These are phyloP conservation scores for Penicillium desertorum DNA, from an alignment of 495 filamentous ascomycete genomes.

Conservation along the genomic window DNA sequence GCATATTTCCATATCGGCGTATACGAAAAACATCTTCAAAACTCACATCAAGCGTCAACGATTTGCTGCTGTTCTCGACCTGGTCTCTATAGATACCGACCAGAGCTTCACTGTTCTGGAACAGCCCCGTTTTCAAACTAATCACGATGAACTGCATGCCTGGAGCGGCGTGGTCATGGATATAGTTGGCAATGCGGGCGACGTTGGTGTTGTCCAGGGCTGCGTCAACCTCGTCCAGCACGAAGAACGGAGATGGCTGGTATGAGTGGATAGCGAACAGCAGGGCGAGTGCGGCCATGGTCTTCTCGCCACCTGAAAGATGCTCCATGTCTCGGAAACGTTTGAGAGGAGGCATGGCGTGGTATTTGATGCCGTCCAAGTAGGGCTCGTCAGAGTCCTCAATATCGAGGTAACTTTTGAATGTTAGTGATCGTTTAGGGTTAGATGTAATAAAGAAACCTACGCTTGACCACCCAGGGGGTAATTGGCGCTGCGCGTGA, in stretches of 20 bases:
- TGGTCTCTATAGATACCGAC: conserved; percentile 96
- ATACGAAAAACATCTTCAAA: conserved; percentile 6
- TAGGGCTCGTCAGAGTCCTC: conserved; percentile 90
- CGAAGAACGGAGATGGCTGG: conserved; percentile 94
- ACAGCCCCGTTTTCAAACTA: conserved; percentile 86
- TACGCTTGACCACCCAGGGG: conserved; percentile 87
- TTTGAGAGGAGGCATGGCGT: conserved; percentile 97
- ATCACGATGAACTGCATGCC: conserved; percentile 99
- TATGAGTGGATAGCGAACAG: conserved; percentile 95
- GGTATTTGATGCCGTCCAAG: conserved; percentile 91
- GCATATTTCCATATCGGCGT: neutral
- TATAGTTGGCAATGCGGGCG: conserved; percentile 90
- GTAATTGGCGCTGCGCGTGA: conserved; percentile 80
- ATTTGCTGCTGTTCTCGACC: conserved; percentile 81
- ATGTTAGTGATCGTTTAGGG: conserved; percentile 1
- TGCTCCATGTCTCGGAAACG: conserved; percentile 99
- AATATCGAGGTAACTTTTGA: conserved; percentile 74
- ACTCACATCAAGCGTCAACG: conserved; percentile 93
- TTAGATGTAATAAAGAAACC: conserved; percentile 17
- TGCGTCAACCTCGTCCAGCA: conserved; percentile 97
- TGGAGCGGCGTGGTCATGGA: conserved; percentile 87
- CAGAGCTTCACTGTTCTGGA: conserved; percentile 89
- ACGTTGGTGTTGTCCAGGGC: conserved; percentile 97
- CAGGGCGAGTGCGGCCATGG: conserved; percentile 93
- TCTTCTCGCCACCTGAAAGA: conserved; percentile 96